Percentiles rank a stretch among this genome's conserved stretches.
Conservation (phyloP, 1,284 basidiomycete species). For the Coniophora puteana region DNA sequence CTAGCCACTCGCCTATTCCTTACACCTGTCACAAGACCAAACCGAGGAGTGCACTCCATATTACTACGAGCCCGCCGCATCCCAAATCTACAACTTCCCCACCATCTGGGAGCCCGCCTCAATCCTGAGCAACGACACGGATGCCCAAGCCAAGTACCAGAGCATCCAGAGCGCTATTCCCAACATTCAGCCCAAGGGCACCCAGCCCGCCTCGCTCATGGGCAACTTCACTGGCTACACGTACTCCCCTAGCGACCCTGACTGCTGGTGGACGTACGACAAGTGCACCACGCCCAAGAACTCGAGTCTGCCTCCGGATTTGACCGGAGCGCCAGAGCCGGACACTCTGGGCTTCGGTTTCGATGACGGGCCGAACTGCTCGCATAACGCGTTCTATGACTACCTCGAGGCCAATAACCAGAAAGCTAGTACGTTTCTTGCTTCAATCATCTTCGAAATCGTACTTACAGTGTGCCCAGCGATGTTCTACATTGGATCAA, state of each 20-base stretch:
- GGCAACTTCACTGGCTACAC: conserved; percentile 32
- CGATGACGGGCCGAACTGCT: conserved; percentile 76
- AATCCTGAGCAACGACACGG: conserved; percentile 42
- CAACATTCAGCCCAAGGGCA: conserved; percentile 36
- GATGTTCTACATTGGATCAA: conserved; percentile 79
- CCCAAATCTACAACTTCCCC: conserved; percentile 40
- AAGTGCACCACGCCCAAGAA: conserved; percentile 57
- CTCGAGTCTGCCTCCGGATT: conserved; percentile 43
- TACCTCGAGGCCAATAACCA: conserved; percentile 60
- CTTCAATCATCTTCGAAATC: not conserved
- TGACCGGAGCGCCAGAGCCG: conserved; percentile 63
- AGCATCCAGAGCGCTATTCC: conserved; percentile 26
- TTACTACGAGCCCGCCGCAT: conserved; percentile 37
- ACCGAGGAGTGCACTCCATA: conserved; percentile 39
- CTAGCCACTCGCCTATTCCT: not conserved
- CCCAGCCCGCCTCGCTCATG: conserved; percentile 17
- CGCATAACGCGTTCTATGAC: conserved; percentile 59
- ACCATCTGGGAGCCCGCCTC: conserved; percentile 40
- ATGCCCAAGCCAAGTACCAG: conserved; percentile 38
- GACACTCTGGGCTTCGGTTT: conserved; percentile 60
- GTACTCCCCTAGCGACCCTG: conserved; percentile 35
- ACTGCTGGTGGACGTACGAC: conserved; percentile 58
- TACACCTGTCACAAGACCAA: conserved; percentile 21
- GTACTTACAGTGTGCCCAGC: conserved; percentile 29
- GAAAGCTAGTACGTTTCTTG: conserved; percentile 53